These are phyloP conservation scores for Hsuehochloa calcarea DNA, from an alignment of 176 grass and related monocot genomes.

Conservation along the genomic window DNA sequence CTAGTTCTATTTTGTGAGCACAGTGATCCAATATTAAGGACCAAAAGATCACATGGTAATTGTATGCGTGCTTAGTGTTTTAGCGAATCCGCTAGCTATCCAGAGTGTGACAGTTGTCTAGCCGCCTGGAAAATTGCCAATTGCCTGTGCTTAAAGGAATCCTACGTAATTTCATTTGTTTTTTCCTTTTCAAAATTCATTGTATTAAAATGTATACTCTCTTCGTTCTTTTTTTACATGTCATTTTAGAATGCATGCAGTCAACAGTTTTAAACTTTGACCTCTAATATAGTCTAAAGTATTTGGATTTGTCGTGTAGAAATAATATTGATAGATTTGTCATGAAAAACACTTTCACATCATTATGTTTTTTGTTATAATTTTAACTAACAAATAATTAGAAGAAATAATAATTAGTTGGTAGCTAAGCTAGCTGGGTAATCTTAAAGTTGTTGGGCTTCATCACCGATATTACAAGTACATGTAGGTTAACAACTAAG, in stretches of 20 bases:
- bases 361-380: too few relatives aligned
- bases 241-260: too few relatives aligned
- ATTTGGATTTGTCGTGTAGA: too few relatives aligned
- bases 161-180: not conserved
- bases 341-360: too few relatives aligned
- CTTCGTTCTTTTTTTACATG: too few relatives aligned
- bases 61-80: too few relatives aligned
- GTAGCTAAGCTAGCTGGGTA: not conserved
- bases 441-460: not conserved
- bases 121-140: not conserved
- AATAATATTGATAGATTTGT: too few relatives aligned
- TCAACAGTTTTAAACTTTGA: too few relatives aligned
- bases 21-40: not conserved
- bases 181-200: not conserved
- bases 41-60: not conserved
- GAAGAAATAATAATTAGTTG: not conserved
- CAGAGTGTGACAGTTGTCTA: not conserved
- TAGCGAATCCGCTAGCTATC: not conserved
- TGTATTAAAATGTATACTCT: too few relatives aligned
- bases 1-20: too few relatives aligned
- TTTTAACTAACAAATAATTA: too few relatives aligned
- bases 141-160: not conserved
- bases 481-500: not conserved
- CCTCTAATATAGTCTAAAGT: too few relatives aligned
- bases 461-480: not conserved